Evolutionary conservation across 768 basidiomycete species (phyloP).

Genomic region (Podaxis pistillaris): DNA sequence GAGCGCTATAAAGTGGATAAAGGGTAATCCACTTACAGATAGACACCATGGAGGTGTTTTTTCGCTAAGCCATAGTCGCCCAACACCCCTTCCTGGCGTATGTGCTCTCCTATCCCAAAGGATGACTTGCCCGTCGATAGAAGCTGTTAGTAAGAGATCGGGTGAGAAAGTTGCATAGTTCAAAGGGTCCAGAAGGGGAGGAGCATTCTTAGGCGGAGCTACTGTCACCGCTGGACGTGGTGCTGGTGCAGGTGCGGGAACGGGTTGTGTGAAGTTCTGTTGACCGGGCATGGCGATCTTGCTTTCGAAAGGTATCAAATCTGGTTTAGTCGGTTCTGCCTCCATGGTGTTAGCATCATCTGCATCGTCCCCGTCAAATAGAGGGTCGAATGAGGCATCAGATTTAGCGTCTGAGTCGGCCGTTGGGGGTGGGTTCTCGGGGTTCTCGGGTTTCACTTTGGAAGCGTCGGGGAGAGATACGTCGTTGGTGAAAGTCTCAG

Average conservation of each 20-base stretch:
- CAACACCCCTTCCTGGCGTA: conserved; percentile 66
- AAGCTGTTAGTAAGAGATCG: conserved; percentile 84
- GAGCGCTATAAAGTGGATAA: background rate
- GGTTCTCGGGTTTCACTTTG: conserved; percentile 3
- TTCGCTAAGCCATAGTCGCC: conserved; percentile 84
- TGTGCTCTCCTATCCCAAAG: conserved; percentile 86
- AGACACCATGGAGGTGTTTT: conserved; percentile 96
- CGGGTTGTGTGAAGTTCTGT: conserved; percentile 15
- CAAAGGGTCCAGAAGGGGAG: conserved; percentile 64
- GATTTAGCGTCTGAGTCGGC: conserved; percentile 64
- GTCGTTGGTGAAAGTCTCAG: background rate
- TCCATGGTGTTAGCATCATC: conserved; percentile 41
- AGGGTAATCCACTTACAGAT: conserved; percentile 57
- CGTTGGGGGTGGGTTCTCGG: conserved; percentile 18
- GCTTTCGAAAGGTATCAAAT: conserved; percentile 1
- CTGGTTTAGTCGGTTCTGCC: conserved; percentile 12
- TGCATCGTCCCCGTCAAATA: conserved; percentile 78
- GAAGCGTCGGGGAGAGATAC: background rate
- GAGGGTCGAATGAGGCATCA: conserved; percentile 80
- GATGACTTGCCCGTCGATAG: conserved; percentile 89
- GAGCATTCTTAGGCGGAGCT: conserved; percentile 70
- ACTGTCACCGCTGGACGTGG: conserved; percentile 29
- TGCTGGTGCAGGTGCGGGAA: conserved; percentile 15
- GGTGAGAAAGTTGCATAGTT: conserved; percentile 68
- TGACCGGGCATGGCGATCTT: conserved; percentile 16